Conservation (phyloP, 169 alveolate species). For the Eimeria tenella region DNA sequence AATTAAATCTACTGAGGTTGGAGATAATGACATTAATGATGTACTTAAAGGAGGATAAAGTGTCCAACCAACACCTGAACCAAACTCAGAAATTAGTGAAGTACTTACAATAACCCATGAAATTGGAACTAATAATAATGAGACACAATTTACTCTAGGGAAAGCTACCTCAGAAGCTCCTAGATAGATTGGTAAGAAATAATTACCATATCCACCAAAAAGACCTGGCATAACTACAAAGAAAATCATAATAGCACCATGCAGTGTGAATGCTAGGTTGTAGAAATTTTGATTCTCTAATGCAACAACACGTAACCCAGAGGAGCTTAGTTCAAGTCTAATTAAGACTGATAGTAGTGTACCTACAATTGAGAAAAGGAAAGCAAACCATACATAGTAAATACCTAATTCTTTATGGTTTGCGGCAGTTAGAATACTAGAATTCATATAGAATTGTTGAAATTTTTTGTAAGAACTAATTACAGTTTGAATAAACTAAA, state of each 20-base stretch:
- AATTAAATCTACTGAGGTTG: background rate
- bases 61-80: slow-evolving; percentile 2
- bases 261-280: slow-evolving; percentile 81
- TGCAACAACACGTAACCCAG: slow-evolving; percentile 80
- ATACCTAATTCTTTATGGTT: too few species aligned
- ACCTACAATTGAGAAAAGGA: slow-evolving; percentile 24
- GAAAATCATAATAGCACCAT: slow-evolving; percentile 88
- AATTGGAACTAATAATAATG: slow-evolving; percentile 53
- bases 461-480: too few species aligned
- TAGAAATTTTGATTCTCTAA: slow-evolving; percentile 78
- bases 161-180: slow-evolving; percentile 89
- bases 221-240: slow-evolving; percentile 87
- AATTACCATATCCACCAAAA: slow-evolving; percentile 87
- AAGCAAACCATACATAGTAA: too few species aligned
- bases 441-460: too few species aligned
- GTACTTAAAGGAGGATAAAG: background rate
- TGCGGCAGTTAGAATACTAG: too few species aligned
- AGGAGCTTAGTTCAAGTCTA: background rate
- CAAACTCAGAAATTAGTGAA: background rate
- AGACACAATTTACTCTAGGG: slow-evolving; percentile 88
- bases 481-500: too few species aligned
- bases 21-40: background rate
- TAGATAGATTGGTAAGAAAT: slow-evolving; percentile 84
- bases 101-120: background rate
- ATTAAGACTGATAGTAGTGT: slow-evolving; percentile 6